phyloP scores from a whole-genome alignment of 192 early-diverging fungal species.

The Backusella luteola region DNA sequence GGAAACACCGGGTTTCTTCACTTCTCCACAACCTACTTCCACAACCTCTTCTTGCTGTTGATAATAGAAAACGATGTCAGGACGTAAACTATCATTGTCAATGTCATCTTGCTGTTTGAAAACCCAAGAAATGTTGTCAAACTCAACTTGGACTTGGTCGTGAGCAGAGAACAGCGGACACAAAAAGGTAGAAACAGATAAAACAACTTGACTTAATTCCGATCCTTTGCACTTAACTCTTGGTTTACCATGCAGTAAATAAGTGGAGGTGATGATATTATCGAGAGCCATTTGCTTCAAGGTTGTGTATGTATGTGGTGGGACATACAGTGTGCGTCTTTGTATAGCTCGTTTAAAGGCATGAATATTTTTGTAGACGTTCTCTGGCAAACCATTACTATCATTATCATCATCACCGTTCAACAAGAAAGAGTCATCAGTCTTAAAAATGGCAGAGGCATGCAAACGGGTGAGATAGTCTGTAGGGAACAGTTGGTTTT shows the following conservation, averaged over 20 bases:
- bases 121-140: constrained; percentile 1
- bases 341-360: constrained; percentile 11
- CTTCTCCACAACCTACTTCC: constrained; percentile 10
- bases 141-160: constrained; percentile 5
- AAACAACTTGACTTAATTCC: background rate
- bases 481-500: no score
- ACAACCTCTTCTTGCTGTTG: background rate
- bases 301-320: background rate
- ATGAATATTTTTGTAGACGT: background rate
- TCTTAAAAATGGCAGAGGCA: no score
- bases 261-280: background rate
- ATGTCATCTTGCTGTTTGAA: constrained; percentile 6
- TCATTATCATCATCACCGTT: no score
- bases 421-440: no score
- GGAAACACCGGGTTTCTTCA: background rate
- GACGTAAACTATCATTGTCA: background rate
- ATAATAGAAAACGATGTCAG: constrained; percentile 1
- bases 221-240: constrained; percentile 4
- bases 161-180: constrained; percentile 8
- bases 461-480: no score
- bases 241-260: constrained; percentile 12
- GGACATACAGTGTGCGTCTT: constrained; percentile 2
- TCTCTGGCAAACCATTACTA: no score
- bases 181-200: constrained; percentile 4
- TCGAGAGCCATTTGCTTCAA: constrained; percentile 11